Conservation (phyloP, 306 rosid genomes). For the Lathyrus sativus region DNA sequence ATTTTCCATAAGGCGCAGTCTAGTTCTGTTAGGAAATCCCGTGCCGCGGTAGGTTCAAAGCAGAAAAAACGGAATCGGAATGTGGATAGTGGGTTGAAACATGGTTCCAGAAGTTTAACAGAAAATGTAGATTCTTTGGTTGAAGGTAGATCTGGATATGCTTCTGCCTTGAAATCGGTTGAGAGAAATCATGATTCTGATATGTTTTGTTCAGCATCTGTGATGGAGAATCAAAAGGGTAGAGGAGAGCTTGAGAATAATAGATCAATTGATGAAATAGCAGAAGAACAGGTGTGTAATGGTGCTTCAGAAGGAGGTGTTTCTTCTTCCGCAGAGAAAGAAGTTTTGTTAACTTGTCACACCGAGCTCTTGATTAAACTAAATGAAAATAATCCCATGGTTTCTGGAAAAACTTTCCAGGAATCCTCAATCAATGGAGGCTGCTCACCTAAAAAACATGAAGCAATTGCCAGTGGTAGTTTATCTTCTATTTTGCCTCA, state of each 20-base stretch:
- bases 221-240: constrained; percentile 40
- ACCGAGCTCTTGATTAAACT: too few species aligned
- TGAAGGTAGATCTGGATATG: constrained; percentile 42
- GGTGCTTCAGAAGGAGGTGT: constrained; percentile 44
- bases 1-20: too few species aligned
- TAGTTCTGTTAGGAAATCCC: too few species aligned
- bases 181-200: constrained; percentile 20
- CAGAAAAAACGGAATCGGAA: too few species aligned
- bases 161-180: constrained; percentile 38
- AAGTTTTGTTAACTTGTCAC: too few species aligned
- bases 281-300: constrained; percentile 32
- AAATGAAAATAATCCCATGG: too few species aligned
- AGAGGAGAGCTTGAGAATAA: constrained; percentile 36
- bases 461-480: too few species aligned
- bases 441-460: too few species aligned
- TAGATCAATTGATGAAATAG: constrained; percentile 35
- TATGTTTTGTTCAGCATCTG: constrained; percentile 37
- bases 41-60: too few species aligned
- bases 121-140: constrained; percentile 38
- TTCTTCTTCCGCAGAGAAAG: constrained; percentile 40
- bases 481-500: too few species aligned
- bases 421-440: too few species aligned
- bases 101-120: constrained; percentile 32
- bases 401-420: too few species aligned
- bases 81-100: constrained; percentile 47